Percentiles rank a stretch among this genome's conserved stretches.
These are phyloP conservation scores for Nannizziopsis arthrosporioides DNA, from an alignment of 2,329 filamentous ascomycete genomes.

Conservation along the genomic window DNA sequence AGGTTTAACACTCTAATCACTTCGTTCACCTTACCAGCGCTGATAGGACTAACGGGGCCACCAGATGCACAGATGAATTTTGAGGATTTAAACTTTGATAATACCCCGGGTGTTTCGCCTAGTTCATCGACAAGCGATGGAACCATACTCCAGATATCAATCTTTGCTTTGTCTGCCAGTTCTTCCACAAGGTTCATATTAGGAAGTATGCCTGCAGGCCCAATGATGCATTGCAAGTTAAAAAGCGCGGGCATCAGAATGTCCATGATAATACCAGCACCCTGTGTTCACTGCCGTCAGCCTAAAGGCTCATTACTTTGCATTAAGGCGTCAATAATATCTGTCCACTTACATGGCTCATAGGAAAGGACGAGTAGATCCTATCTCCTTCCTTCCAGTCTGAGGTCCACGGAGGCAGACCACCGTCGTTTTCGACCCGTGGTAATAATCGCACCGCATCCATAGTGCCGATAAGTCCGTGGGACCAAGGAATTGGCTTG, in stretches of 20 bases:
- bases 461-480: conserved; percentile 2
- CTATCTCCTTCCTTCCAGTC: conserved; percentile 1
- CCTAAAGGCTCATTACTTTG: neutral
- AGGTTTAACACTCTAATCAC: too few relatives aligned
- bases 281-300: neutral
- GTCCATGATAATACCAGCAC: conserved; percentile 5
- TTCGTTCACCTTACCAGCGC: neutral
- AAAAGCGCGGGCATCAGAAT: conserved; percentile 2
- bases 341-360: neutral
- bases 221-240: neutral
- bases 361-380: conserved; percentile 3
- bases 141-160: conserved; percentile 3
- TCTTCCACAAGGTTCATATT: conserved; percentile 2
- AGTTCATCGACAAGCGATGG: conserved; percentile 1
- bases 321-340: neutral
- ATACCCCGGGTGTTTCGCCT: neutral
- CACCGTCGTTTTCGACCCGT: neutral
- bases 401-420: neutral
- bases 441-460: neutral
- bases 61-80: conserved; percentile 3
- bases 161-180: neutral
- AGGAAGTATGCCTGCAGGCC: neutral
- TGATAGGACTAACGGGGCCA: neutral
- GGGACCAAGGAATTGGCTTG: too few relatives aligned
- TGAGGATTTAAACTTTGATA: neutral